Evolutionary conservation across 345 rosid genomes (phyloP).

Genomic region (Noccaea caerulescens): DNA sequence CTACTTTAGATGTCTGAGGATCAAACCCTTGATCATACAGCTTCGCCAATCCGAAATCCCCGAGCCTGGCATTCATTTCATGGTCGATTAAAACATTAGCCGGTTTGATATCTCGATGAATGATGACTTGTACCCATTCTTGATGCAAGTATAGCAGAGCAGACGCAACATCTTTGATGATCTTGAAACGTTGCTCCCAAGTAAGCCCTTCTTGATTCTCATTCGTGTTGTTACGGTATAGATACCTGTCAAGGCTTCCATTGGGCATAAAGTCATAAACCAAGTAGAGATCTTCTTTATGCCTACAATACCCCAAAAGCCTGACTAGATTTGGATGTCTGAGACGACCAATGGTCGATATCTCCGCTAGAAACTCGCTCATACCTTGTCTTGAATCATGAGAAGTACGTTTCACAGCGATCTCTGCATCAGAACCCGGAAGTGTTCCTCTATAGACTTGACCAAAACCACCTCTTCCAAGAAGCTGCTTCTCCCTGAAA

Average conservation of each 20-base stretch:
- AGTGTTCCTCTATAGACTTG: conserved; percentile 58
- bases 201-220: conserved; percentile 34
- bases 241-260: conserved; percentile 56
- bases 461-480: conserved; percentile 64
- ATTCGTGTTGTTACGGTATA: conserved; percentile 22
- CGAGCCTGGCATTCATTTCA: conserved; percentile 48
- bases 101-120: conserved; percentile 55
- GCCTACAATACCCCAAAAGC: conserved; percentile 53
- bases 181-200: conserved; percentile 52
- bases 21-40: conserved; percentile 46
- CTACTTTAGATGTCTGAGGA: conserved; percentile 50
- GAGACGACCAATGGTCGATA: conserved; percentile 50
- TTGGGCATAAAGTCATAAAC: conserved; percentile 61
- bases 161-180: conserved; percentile 47
- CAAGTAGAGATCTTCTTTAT: conserved; percentile 48
- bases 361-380: conserved; percentile 58
- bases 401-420: conserved; percentile 61
- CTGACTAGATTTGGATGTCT: conserved; percentile 50
- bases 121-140: conserved; percentile 56
- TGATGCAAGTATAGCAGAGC: conserved; percentile 52
- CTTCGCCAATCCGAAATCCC: conserved; percentile 54
- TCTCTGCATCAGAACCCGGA: conserved; percentile 45
- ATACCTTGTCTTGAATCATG: conserved; percentile 63
- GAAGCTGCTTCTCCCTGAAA: conserved; percentile 52
- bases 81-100: conserved; percentile 48